Evolutionary conservation across 805 yeast species (phyloP).

Genomic region (Kuraishia hungarica): DNA sequence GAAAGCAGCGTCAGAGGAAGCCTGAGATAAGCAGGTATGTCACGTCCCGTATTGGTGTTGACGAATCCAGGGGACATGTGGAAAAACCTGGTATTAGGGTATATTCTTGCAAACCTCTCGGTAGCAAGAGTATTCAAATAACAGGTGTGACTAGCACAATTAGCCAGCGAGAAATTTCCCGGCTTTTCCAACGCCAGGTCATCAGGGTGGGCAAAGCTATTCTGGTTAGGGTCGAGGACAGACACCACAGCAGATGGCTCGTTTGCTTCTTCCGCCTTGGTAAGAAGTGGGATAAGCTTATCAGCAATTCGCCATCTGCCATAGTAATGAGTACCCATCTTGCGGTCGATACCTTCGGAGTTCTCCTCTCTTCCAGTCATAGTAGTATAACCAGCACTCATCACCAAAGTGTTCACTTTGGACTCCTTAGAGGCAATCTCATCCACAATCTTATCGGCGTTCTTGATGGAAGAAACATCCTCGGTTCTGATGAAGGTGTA

Average conservation of each 20-base stretch:
- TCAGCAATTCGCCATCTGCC: slow-evolving; percentile 15
- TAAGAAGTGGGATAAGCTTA: slow-evolving; percentile 13
- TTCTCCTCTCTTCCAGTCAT: slow-evolving; percentile 25
- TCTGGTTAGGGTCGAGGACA: slow-evolving; percentile 15
- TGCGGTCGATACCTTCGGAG: slow-evolving; percentile 16
- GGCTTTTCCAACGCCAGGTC: slow-evolving; percentile 16
- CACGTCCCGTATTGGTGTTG: neutral
- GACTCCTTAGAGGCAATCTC: slow-evolving; percentile 5
- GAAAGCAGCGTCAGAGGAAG: slow-evolving; percentile 4
- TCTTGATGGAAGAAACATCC: slow-evolving; percentile 2
- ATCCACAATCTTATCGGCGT: slow-evolving; percentile 3
- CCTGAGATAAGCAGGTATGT: neutral
- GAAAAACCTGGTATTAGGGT: neutral
- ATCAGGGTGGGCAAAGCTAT: slow-evolving; percentile 10
- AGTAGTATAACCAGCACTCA: slow-evolving; percentile 12
- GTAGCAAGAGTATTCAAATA: neutral
- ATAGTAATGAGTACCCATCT: slow-evolving; percentile 17
- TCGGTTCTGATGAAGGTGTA: slow-evolving; percentile 9
- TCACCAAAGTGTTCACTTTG: slow-evolving; percentile 8
- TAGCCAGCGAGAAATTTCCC: slow-evolving; percentile 7
- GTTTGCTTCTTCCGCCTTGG: slow-evolving; percentile 9
- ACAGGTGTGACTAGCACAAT: neutral
- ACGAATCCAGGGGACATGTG: neutral
- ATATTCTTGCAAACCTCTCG: neutral
- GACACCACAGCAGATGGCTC: slow-evolving; percentile 16